Evolutionary conservation across 352 stramenopile genomes (phyloP).

Genomic region (Phytophthora vignae): DNA sequence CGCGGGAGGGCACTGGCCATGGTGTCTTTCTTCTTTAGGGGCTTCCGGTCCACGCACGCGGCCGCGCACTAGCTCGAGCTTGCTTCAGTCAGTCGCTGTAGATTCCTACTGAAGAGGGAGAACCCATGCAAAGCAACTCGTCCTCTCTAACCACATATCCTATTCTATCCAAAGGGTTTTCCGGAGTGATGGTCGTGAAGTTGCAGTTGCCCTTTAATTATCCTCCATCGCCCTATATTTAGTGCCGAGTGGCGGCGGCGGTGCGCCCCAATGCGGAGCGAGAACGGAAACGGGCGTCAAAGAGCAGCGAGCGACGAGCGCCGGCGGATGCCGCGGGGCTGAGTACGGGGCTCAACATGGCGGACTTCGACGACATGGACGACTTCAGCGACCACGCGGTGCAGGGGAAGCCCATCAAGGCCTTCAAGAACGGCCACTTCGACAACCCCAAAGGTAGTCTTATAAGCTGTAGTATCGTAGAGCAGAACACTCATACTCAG

Average conservation of each 20-base stretch:
- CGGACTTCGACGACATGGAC: constrained; percentile 81
- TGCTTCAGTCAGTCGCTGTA: constrained; percentile 8
- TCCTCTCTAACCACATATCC: constrained; percentile 2
- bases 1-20: constrained; percentile 74
- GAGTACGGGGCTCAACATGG: constrained; percentile 44
- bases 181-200: constrained; percentile 25
- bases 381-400: constrained; percentile 84
- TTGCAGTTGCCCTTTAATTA: constrained; percentile 27
- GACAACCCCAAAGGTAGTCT: constrained; percentile 71
- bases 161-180: constrained; percentile 8
- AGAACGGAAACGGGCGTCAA: constrained; percentile 29
- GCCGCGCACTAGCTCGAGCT: background rate
- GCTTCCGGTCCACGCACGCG: constrained; percentile 1
- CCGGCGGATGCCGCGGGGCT: constrained; percentile 33
- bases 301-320: constrained; percentile 18
- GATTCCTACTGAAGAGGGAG: constrained; percentile 27
- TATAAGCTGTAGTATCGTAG: no score
- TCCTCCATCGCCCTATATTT: constrained; percentile 13
- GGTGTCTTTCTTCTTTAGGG: constrained; percentile 13
- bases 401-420: constrained; percentile 80
- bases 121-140: constrained; percentile 9
- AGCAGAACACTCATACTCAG: no score
- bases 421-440: constrained; percentile 84
- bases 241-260: background rate
- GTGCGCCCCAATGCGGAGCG: background rate